Evolutionary conservation across 2,329 filamentous ascomycete species (phyloP), one percentile per base, ranked within the genome.

Genomic region (Pseudomassariella vexata): DNA sequence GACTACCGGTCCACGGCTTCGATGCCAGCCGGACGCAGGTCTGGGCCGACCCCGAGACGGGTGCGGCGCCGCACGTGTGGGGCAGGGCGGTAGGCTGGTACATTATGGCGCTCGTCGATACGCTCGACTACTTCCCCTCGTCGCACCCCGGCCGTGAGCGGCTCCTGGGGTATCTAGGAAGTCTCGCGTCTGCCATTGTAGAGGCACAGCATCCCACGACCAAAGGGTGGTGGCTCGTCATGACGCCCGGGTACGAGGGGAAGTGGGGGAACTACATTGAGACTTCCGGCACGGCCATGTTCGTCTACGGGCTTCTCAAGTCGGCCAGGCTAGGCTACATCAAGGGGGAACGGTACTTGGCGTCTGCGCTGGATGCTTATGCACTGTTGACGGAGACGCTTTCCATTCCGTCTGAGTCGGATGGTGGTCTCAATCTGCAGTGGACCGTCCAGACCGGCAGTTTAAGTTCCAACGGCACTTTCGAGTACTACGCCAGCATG

Each of bases 191-290:
- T 1, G 47, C 50, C 5, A 17, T 56, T 3, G 20, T 50, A 6
- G 27, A 27, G 5, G 46, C 47, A n/a, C 51, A 38, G 17, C 51
- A 56, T 25, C 30, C 41, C 26, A 24, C 24, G 12, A 55, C 54
- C 2, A 53, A 56, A 5, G 55, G 47, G 12, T 62, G 58, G 59
- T 63, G 57, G 56, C 50, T 59, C 37, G 41, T 62, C n/a, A 42
- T 62, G 43, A 38, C 41, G 12, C 46, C 47, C 9, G 45, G 42
- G 2, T 36, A 32, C 6, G 38, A 32, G 18, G n/a, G n/a, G n/a
- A n/a, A n/a, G n/a, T n/a, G n/a, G n/a, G 40, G 42, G 6, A 55
- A 55, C 30, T 55, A 53, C 24, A 48, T 55, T 16, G 52, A 55
- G 39, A 46, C 42, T 20, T 51, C 47, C 16, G 51, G 40, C 14